Evolutionary conservation across 305 asterid species (phyloP).

Genomic region (Fraxinus ornus): DNA sequence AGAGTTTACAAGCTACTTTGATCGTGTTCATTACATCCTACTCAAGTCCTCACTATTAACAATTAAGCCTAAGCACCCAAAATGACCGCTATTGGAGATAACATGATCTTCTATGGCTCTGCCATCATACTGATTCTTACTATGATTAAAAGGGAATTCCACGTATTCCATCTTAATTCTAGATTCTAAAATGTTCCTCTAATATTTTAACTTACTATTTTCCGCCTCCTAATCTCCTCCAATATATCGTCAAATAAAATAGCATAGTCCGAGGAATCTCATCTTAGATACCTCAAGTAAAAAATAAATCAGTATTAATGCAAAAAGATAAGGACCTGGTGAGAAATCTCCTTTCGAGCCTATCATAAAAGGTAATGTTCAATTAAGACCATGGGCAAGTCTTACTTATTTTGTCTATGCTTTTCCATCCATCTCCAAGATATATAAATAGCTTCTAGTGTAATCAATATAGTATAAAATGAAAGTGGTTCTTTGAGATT

Average conservation of each 20-base stretch:
- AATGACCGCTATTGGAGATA: background rate
- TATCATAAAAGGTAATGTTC: background rate
- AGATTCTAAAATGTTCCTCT: background rate
- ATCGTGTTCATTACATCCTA: background rate
- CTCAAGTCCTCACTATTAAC: background rate
- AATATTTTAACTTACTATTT: background rate
- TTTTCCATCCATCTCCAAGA: background rate
- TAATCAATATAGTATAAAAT: background rate
- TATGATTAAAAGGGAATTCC: background rate
- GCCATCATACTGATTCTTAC: background rate
- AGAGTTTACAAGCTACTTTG: background rate
- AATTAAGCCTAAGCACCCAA: background rate
- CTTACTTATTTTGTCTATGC: background rate
- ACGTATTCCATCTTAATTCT: background rate
- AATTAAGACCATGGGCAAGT: background rate
- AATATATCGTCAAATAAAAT: background rate
- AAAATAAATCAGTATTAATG: background rate
- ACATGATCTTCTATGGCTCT: background rate
- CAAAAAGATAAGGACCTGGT: background rate
- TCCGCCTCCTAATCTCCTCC: background rate
- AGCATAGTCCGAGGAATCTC: background rate
- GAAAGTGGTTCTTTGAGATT: background rate
- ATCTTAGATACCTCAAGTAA: background rate
- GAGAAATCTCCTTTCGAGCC: background rate
- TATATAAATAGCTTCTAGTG: background rate